Evolutionary conservation across 2,329 filamentous ascomycete species (phyloP).

Genomic region (Aspergillus proliferans): DNA sequence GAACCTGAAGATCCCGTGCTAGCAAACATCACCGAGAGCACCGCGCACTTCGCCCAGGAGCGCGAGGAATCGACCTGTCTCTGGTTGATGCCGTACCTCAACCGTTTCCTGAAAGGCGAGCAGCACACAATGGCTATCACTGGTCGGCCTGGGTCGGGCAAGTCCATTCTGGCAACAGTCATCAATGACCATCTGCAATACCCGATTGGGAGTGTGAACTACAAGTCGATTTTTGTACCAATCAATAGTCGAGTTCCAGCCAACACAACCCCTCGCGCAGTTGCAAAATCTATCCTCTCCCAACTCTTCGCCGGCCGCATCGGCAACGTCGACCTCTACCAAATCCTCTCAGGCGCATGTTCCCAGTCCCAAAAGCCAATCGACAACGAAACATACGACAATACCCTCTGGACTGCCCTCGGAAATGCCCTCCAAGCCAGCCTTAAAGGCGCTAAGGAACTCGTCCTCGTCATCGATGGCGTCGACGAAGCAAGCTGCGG

Average conservation of each 20-base stretch:
- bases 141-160: slow-evolving; percentile 34
- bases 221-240: slow-evolving; percentile 31
- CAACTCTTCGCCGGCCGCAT: slow-evolving; percentile 36
- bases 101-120: slow-evolving; percentile 43
- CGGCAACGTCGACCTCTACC: slow-evolving; percentile 33
- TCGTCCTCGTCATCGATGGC: slow-evolving; percentile 36
- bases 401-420: slow-evolving; percentile 31
- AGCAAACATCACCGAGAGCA: slow-evolving; percentile 38
- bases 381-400: slow-evolving; percentile 25
- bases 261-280: slow-evolving; percentile 23
- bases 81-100: slow-evolving; percentile 47
- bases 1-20: slow-evolving; percentile 43
- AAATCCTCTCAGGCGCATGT: slow-evolving; percentile 28
- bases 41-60: slow-evolving; percentile 34
- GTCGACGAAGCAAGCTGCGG: slow-evolving; percentile 30
- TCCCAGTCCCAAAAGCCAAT: slow-evolving; percentile 18
- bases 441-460: slow-evolving; percentile 25
- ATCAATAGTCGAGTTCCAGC: slow-evolving; percentile 31
- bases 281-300: slow-evolving; percentile 30
- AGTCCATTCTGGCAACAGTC: slow-evolving; percentile 34
- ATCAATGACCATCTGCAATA: slow-evolving; percentile 36
- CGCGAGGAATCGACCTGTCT: slow-evolving; percentile 50
- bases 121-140: slow-evolving; percentile 42
- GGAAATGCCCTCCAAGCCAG: slow-evolving; percentile 22
- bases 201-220: slow-evolving; percentile 28